Percentiles rank a stretch among this genome's conserved stretches.
Conservation (phyloP, 2,329 filamentous ascomycete genomes). For the Raffaelea deltoideospora region DNA sequence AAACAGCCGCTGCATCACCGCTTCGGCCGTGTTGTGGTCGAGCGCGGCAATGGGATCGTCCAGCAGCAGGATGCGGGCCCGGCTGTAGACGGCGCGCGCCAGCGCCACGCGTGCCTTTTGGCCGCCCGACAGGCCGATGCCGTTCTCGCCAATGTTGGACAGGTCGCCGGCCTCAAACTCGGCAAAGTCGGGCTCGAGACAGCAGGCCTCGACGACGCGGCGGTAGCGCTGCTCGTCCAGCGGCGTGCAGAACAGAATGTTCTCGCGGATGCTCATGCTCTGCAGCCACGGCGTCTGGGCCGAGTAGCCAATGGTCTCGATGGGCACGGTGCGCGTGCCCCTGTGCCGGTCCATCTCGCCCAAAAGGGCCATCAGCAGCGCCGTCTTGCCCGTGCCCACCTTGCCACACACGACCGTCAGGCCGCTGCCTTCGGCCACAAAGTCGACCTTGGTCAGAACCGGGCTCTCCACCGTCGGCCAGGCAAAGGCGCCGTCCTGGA, state of each 20-base stretch:
- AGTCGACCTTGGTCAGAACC: constrained; percentile 29
- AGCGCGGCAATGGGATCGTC: constrained; percentile 50
- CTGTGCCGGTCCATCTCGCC: constrained; percentile 52
- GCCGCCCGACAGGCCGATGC: constrained; percentile 46
- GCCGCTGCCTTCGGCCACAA: constrained; percentile 29
- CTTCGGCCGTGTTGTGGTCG: constrained; percentile 46
- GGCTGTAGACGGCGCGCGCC: constrained; percentile 47
- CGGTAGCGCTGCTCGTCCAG: constrained; percentile 41
- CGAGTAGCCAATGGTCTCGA: constrained; percentile 37
- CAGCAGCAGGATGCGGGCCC: constrained; percentile 38
- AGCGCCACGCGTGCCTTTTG: constrained; percentile 48
- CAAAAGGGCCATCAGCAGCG: constrained; percentile 41
- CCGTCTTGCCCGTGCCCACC: constrained; percentile 47
- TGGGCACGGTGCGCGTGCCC: constrained; percentile 29
- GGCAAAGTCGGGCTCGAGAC: constrained; percentile 38
- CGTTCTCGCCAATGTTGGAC: constrained; percentile 46
- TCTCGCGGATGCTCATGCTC: constrained; percentile 49
- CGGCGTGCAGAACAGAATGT: constrained; percentile 44
- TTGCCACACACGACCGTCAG: constrained; percentile 42
- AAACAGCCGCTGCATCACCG: constrained; percentile 46
- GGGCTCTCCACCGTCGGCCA: constrained; percentile 56
- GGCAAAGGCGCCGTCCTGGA: constrained; percentile 55
- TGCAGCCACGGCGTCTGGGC: constrained; percentile 51
- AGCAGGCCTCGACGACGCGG: constrained; percentile 45
- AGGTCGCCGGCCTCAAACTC: constrained; percentile 42